Evolutionary conservation across 1,284 basidiomycete genomes (phyloP), one percentile per base, ranked within the genome.

Genomic region (Inonotus hispidus): DNA sequence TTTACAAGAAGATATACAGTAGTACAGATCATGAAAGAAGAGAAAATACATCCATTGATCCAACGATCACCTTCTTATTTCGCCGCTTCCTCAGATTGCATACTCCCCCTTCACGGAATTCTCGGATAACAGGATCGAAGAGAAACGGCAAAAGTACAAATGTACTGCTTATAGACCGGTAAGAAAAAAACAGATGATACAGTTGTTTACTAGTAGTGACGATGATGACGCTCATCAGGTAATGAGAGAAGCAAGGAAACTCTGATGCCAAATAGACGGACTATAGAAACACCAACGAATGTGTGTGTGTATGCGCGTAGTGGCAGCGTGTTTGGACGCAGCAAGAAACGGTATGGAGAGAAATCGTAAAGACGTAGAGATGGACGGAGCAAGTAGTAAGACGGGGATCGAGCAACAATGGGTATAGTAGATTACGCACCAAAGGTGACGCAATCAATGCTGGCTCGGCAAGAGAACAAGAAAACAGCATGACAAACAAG

Each of bases 221-320:
- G 41, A 43, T 32, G 32, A 32, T 32, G 32, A 14, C 16, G 41
- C 16, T 43, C 41, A 43, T 43, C 16, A n/a, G n/a, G 16, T 21
- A 21, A 43, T 14, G 41, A 43, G n/a, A 43, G 16, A 14, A 16
- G n/a, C n/a, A 43, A 16, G n/a, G 41, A n/a, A 43, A 43, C 19
- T 43, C 41, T 43, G 41, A 43, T 43, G 16, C n/a, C n/a, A n/a
- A 21, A 43, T 21, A 32, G 32, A 32, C 32, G 19, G 53, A 43
- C 55, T 56, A 56, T 56, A 29, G 27, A 56, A 56, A 56, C 55
- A 56, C 55, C 13, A 56, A 46, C 14, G 29, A 46, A 25, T 29
- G 41, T 32, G 16, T 11, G 55, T 19, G 14, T 23, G 19, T 41
- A 6, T 27, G 25, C 13, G n/a, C 10, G 23, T 13, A 14, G 21